Percentiles rank a stretch among this genome's conserved stretches.
Conservation (phyloP, 108 stramenopile genomes). For the Conticribra guillardii region DNA sequence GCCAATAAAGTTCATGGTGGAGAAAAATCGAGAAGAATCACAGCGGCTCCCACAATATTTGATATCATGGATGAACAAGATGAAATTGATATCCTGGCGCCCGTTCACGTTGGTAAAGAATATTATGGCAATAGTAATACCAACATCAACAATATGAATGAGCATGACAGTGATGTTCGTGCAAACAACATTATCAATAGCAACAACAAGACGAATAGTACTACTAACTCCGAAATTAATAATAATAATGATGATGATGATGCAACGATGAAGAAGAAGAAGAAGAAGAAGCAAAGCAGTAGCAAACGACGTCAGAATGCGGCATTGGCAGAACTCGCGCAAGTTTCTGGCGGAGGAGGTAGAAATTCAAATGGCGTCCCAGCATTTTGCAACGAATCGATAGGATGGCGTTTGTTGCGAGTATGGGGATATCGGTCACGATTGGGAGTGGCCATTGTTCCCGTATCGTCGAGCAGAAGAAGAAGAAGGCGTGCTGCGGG, state of each 20-base stretch:
- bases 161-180: background rate
- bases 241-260: too few relatives aligned
- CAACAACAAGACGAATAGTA: background rate
- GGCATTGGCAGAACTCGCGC: constrained; percentile 39
- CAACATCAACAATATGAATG: background rate
- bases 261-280: too few relatives aligned
- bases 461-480: too few relatives aligned
- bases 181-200: background rate
- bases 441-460: constrained; percentile 54
- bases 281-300: too few relatives aligned
- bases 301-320: constrained; percentile 28
- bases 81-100: constrained; percentile 34
- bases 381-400: constrained; percentile 14
- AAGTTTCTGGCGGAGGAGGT: constrained; percentile 8
- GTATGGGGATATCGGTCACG: constrained; percentile 70
- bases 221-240: too few relatives aligned
- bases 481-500: too few relatives aligned
- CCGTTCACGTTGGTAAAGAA: constrained; percentile 12
- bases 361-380: background rate
- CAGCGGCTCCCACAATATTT: constrained; percentile 24
- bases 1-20: background rate
- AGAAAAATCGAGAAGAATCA: constrained; percentile 1
- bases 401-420: constrained; percentile 67
- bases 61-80: constrained; percentile 54
- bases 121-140: too few relatives aligned